Base-by-base conservation (phyloP, 2,329 filamentous ascomycete species). In the Coniella lustricola region DNA sequence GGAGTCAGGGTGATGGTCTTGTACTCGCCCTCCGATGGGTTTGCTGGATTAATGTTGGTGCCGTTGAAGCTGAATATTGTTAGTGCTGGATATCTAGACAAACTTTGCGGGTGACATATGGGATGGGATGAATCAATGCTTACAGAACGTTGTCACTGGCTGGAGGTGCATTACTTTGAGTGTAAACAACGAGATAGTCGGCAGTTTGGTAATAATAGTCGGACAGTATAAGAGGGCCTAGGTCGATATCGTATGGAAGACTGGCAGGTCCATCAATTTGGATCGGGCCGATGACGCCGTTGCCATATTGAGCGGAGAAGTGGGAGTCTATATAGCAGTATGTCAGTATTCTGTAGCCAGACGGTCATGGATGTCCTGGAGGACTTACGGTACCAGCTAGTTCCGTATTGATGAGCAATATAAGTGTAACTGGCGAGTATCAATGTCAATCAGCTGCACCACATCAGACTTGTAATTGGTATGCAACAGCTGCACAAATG, bases 211-310 rank as follows among this genome's bases (percentile, higher is more conserved):
- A 68, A 60, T 75, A 77, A 67, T 72, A 78, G 54, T 80, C 76
- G 4, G 65, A 70, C 20, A 80, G 61, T 3, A 72, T 65, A 14
- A 76, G 63, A 5, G 68, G 58, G 21, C 75, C 75, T 1, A 77
- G 65, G 55, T 79, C 76, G 40, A 70, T 62, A 46, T 79, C 75
- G 55, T 75, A 75, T 53, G 71, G 65, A 20, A 65, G 63, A 12
- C 67, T 67, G 3, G 70, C 67, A 1, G 73, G 73, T 1, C 72
- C 73, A 46, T 74, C 59, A 50, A 75, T 69, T 9, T 73, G 60
- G 34, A 78, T 69, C 1, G 67, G 62, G 5, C 75, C 75, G 25
- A 70, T 61, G 0, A 77, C 60, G 8, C 75, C 75, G 50, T 77
- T 71, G 32, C 64, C 64, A 52, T 72, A 72, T 54, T 73, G 70